Evolutionary conservation across 2,329 filamentous ascomycete species (phyloP).

Genomic region (Apiospora koreana): DNA sequence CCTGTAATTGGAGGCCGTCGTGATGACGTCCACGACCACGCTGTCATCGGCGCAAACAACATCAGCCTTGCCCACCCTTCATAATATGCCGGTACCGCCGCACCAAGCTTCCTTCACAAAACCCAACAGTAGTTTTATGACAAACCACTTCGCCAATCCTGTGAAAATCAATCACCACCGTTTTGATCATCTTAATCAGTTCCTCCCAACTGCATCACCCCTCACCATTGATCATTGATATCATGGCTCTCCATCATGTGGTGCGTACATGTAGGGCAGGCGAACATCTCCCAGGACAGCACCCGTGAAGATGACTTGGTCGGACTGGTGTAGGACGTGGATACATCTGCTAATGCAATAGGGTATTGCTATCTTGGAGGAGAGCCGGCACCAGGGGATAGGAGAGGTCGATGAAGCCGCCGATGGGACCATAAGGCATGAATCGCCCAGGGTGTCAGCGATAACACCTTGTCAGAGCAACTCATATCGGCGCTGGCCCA

Average conservation of each 20-base stretch:
- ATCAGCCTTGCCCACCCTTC: neutral
- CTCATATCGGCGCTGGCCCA: slow-evolving; percentile 37
- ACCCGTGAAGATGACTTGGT: slow-evolving; percentile 29
- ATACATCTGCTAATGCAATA: slow-evolving; percentile 44
- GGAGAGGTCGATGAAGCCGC: slow-evolving; percentile 48
- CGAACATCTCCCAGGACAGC: slow-evolving; percentile 22
- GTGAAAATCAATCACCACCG: slow-evolving; percentile 39
- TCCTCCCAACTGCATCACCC: slow-evolving; percentile 44
- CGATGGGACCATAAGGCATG: slow-evolving; percentile 34
- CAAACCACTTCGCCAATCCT: slow-evolving; percentile 33
- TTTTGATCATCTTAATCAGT: slow-evolving; percentile 36
- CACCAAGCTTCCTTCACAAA: slow-evolving; percentile 34
- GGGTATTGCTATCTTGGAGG: slow-evolving; percentile 25
- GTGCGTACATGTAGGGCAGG: slow-evolving; percentile 22
- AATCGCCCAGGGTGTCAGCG: slow-evolving; percentile 32
- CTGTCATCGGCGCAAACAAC: neutral
- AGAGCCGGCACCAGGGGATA: slow-evolving; percentile 39
- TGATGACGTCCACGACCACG: neutral
- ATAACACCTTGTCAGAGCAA: slow-evolving; percentile 41
- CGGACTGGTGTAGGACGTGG: slow-evolving; percentile 32
- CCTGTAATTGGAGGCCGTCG: neutral
- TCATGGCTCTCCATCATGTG: slow-evolving; percentile 29
- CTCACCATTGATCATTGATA: slow-evolving; percentile 43
- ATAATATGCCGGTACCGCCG: slow-evolving; percentile 24
- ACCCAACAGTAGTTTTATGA: slow-evolving; percentile 29